Evolutionary conservation across 2,329 filamentous ascomycete species (phyloP), one percentile per base, ranked within the genome.

Genomic region (Paraphoma sp.): DNA sequence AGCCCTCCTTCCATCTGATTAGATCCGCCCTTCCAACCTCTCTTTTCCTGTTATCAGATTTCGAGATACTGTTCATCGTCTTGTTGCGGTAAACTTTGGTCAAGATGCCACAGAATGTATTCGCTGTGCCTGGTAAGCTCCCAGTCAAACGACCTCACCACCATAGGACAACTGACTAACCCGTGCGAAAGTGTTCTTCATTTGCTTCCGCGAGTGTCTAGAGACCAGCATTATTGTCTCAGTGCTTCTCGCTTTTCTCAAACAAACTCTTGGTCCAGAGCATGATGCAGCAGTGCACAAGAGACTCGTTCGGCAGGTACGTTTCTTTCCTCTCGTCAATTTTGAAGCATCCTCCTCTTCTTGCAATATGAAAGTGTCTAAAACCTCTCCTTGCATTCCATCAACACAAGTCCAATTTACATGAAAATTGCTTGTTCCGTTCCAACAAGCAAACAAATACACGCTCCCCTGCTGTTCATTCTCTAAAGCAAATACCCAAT

Each of bases 211-310:
- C 71, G 93, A 96, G 79, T 87, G 87, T 42, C 81, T 96, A 46
- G 92, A 96, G 81, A 90, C 89, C 0, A 88, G 86, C 69, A 92
- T 96, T 71, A 91, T 96, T 67, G 87, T 96, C 60, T 94, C 92
- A 0, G 89, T 96, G n/a, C 82, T 96, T 33, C 84, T 96, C 41
- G 87, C 92, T 18, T 96, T 95, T 74, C 80, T 96, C 56, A 95
- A 94, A 76, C 90, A 95, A 75, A 91, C 89, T 3, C 84, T 96
- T 38, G 86, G 86, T 0, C 86, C 88, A 9, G 82, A 87, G 53
- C 78, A 83, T 56, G 88, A 93, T 79, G 78, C 77, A 5, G 71
- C 67, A 2, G 78, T 89, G 1, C 89, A 91, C 79, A 93, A 90
- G 76, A 83, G 82, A 57, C 82, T 93, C 9, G 81, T 86, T 33